phyloP scores from a whole-genome alignment of 306 rosid species.

The Elaeagnus macrophylla region DNA sequence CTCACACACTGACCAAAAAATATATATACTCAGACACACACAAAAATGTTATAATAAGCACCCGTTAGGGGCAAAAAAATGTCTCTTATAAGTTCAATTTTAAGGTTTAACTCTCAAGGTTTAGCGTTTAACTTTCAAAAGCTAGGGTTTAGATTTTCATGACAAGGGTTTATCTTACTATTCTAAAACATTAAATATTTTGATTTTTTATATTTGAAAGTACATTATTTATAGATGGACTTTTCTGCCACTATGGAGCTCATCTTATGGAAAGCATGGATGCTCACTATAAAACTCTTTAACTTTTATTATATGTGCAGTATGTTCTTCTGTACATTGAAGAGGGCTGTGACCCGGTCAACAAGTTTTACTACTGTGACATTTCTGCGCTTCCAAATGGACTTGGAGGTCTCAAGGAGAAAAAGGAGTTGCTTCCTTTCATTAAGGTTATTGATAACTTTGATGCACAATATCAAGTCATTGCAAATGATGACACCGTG shows the following conservation, averaged over 20 bases:
- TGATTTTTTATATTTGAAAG: too few relatives aligned
- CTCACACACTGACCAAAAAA: too few relatives aligned
- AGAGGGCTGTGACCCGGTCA: conserved; percentile 88
- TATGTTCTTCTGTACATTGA: conserved; percentile 45
- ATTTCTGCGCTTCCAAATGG: conserved; percentile 62
- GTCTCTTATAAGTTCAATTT: too few relatives aligned
- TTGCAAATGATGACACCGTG: conserved; percentile 72
- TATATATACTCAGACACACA: too few relatives aligned
- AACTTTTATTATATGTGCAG: conserved; percentile 35
- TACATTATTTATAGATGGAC: neutral
- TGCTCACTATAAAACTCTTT: neutral
- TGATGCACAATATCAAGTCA: conserved; percentile 48
- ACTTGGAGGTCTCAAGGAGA: conserved; percentile 50
- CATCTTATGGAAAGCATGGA: neutral
- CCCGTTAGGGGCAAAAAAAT: too few relatives aligned
- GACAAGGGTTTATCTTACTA: too few relatives aligned
- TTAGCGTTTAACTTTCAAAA: too few relatives aligned
- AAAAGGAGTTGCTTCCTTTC: conserved; percentile 62
- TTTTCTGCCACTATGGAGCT: neutral
- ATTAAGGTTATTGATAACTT: conserved; percentile 62
- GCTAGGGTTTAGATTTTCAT: too few relatives aligned
- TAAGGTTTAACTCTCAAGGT: too few relatives aligned
- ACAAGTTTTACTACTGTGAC: conserved; percentile 79
- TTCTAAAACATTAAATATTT: too few relatives aligned
- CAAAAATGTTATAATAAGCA: too few relatives aligned